Evolutionary conservation across 2,329 filamentous ascomycete genomes (phyloP).

Genomic region (Hymenoscyphus salicellus): DNA sequence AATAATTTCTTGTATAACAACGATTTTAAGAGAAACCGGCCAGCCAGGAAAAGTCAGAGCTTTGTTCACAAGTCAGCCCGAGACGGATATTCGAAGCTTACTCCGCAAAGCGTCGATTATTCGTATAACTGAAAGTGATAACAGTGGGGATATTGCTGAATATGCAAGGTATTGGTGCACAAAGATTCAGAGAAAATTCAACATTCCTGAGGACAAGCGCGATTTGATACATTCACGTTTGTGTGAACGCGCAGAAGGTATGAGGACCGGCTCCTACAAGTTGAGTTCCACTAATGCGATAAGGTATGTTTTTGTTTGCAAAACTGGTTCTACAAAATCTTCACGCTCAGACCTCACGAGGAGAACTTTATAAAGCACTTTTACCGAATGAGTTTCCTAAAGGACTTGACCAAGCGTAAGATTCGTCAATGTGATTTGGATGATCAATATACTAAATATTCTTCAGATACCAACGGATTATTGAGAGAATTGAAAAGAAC

Average conservation of each 20-base stretch:
- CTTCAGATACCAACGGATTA: too few species aligned
- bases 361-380: slow-evolving; percentile 15
- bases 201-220: slow-evolving; percentile 14
- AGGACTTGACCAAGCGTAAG: slow-evolving; percentile 23
- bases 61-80: slow-evolving; percentile 40
- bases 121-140: slow-evolving; percentile 30
- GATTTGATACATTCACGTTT: slow-evolving; percentile 10
- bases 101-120: slow-evolving; percentile 30
- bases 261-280: slow-evolving; percentile 5
- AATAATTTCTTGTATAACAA: slow-evolving; percentile 35
- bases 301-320: slow-evolving; percentile 36
- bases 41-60: slow-evolving; percentile 27
- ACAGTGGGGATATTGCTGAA: slow-evolving; percentile 34
- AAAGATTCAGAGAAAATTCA: slow-evolving; percentile 31
- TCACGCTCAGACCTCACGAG: slow-evolving; percentile 14
- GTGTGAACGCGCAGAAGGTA: slow-evolving; percentile 27
- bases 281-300: background rate
- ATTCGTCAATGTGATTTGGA: background rate
- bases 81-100: slow-evolving; percentile 33
- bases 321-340: slow-evolving; percentile 33
- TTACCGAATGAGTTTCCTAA: slow-evolving; percentile 13
- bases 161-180: slow-evolving; percentile 27
- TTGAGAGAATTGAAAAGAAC: too few species aligned
- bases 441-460: too few species aligned
- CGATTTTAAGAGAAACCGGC: slow-evolving; percentile 12